Percentiles rank a stretch among this genome's conserved stretches.
Conservation (phyloP, 1,284 basidiomycete species). For the Austroboletus novae-zelandiae region DNA sequence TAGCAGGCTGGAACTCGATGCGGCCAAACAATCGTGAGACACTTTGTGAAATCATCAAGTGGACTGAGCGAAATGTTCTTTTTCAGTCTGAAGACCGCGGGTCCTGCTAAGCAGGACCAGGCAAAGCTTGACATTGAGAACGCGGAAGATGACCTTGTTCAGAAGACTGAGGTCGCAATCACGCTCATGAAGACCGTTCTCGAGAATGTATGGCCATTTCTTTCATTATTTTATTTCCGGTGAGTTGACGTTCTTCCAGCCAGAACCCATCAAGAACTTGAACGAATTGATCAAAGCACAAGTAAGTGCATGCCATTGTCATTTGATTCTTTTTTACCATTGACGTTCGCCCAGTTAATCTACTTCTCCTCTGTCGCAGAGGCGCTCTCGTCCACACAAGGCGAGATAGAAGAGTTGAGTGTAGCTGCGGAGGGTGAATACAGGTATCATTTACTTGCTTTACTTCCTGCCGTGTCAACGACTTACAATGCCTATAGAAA, state of each 20-base stretch:
- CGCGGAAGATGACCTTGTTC: constrained; percentile 93
- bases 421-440: constrained; percentile 91
- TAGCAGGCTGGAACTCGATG: constrained; percentile 77
- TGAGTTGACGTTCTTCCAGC: constrained; percentile 46
- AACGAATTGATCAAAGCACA: constrained; percentile 91
- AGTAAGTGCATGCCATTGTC: constrained; percentile 30
- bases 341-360: constrained; percentile 54
- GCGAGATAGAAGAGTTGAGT: constrained; percentile 87
- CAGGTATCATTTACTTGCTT: constrained; percentile 47
- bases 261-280: constrained; percentile 92
- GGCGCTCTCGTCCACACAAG: constrained; percentile 77
- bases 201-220: constrained; percentile 72
- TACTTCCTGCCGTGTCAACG: not conserved
- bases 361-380: constrained; percentile 87
- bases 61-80: constrained; percentile 7
- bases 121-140: constrained; percentile 89
- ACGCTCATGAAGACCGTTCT: constrained; percentile 97
- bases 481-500: constrained; percentile 48
- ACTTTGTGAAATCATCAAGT: not conserved
- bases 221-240: not conserved
- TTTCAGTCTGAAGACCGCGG: constrained; percentile 71
- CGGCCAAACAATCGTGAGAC: constrained; percentile 60
- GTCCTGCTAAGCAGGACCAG: constrained; percentile 80
- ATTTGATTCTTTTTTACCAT: not conserved
- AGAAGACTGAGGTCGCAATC: constrained; percentile 97